Conservation (phyloP, 2,329 filamentous ascomycete species). For the Calonectria pseudoreteaudii region DNA sequence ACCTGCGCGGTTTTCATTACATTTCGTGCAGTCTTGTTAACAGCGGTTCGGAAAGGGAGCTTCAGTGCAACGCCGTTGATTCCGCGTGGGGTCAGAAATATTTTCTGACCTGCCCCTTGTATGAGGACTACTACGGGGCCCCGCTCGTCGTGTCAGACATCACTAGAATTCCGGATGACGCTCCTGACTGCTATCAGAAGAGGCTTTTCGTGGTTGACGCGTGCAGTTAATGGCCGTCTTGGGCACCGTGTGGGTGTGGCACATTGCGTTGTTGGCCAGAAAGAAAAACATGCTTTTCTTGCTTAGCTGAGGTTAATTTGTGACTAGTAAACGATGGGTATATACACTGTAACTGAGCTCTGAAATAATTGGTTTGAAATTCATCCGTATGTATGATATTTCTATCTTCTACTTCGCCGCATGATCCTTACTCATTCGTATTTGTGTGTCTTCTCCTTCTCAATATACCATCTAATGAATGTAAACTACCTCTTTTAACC, state of each 20-base stretch:
- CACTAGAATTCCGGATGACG: not conserved
- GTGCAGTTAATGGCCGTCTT: not conserved
- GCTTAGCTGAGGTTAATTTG: not conserved
- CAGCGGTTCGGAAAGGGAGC: constrained; percentile 3
- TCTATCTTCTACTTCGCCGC: not conserved
- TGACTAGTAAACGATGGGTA: not conserved
- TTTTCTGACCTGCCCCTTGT: constrained; percentile 16
- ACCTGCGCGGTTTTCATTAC: not conserved
- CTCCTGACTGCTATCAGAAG: not conserved
- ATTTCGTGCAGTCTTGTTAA: not conserved
- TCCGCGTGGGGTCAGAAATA: not conserved
- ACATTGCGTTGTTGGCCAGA: not conserved
- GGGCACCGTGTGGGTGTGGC: not conserved
- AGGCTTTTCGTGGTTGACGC: not conserved
- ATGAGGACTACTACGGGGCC: not conserved
- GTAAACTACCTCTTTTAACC: not conserved
- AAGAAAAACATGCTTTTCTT: not conserved
- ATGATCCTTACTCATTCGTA: not conserved
- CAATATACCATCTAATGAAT: not conserved
- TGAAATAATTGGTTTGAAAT: not conserved
- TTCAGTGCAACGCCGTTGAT: constrained; percentile 2
- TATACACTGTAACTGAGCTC: not conserved
- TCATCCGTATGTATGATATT: not conserved
- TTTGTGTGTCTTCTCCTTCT: not conserved
- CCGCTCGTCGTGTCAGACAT: not conserved